A percentile compares a stretch with the other conserved stretches of the same genome.
These are phyloP conservation scores for Leucocoprinus leucothites DNA, from an alignment of 768 basidiomycete genomes.

Conservation along the genomic window DNA sequence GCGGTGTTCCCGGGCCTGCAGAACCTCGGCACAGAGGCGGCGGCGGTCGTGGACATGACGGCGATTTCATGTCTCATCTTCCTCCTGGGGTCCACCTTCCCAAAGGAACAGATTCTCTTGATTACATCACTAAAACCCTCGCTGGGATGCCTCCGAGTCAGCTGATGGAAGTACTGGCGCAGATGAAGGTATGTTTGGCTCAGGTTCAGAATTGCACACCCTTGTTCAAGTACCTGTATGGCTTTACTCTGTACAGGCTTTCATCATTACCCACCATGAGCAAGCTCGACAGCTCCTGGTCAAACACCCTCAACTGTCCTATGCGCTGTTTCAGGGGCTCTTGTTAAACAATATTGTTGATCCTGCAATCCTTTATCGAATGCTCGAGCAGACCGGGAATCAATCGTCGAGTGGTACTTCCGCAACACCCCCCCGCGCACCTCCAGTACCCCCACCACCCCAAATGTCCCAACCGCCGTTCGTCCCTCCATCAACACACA, in stretches of 20 bases:
- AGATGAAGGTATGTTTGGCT: constrained; percentile 82
- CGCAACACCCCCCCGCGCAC: background rate
- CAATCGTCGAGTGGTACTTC: constrained; percentile 12
- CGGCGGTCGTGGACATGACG: constrained; percentile 38
- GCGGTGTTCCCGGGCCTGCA: constrained; percentile 51
- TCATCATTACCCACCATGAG: constrained; percentile 88
- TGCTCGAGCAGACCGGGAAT: constrained; percentile 39
- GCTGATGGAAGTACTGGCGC: constrained; percentile 90
- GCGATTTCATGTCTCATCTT: constrained; percentile 59
- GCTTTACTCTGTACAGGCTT: constrained; percentile 55
- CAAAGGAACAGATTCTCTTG: constrained; percentile 68
- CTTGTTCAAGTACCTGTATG: too few species aligned
- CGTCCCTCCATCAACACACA: constrained; percentile 28
- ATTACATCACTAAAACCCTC: constrained; percentile 82
- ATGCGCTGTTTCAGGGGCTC: constrained; percentile 94
- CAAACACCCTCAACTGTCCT: constrained; percentile 89
- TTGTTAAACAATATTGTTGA: constrained; percentile 94
- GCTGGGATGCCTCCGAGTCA: constrained; percentile 82
- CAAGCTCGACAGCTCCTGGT: constrained; percentile 79
- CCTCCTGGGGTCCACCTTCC: constrained; percentile 77
- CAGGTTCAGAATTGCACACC: background rate
- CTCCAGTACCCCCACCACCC: constrained; percentile 18
- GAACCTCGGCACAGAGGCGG: constrained; percentile 54
- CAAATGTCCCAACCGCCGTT: constrained; percentile 50
- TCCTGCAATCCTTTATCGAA: constrained; percentile 75